Evolutionary conservation across 352 stramenopile species (phyloP).

Genomic region (Phytophthora pini): DNA sequence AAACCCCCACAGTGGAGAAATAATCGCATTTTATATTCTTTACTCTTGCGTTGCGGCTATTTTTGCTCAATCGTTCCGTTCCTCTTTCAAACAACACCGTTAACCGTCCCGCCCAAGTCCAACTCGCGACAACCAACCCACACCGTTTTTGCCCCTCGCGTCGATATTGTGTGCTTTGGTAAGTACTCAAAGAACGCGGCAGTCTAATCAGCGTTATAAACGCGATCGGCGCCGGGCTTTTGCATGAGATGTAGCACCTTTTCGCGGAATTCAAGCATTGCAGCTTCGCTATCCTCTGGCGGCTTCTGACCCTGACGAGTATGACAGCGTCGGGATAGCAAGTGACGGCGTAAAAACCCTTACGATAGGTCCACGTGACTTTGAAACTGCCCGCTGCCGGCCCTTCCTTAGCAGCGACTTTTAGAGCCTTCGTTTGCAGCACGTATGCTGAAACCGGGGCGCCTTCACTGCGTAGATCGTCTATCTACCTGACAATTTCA

Average conservation of each 20-base stretch:
- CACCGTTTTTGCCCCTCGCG: conserved; percentile 18
- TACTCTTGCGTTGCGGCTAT: too few species aligned
- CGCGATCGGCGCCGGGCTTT: conserved; percentile 5
- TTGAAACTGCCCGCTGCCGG: conserved; percentile 4
- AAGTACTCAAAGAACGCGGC: conserved; percentile 43
- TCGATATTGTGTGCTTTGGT: conserved; percentile 27
- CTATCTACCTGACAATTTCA: conserved; percentile 34
- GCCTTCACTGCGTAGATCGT: conserved; percentile 22
- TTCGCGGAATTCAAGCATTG: not conserved
- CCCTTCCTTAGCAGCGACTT: not conserved
- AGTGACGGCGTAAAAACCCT: conserved; percentile 22
- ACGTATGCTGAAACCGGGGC: conserved; percentile 33
- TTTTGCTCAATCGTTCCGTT: too few species aligned
- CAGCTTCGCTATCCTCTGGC: not conserved
- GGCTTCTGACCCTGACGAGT: conserved; percentile 4
- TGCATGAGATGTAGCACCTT: not conserved
- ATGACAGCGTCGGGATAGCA: conserved; percentile 18
- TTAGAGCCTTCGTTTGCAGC: conserved; percentile 2
- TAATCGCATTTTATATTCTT: too few species aligned
- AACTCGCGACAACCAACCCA: conserved; percentile 19
- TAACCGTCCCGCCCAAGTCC: too few species aligned
- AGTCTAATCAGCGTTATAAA: conserved; percentile 40
- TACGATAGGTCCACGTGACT: conserved; percentile 7
- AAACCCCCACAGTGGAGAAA: too few species aligned
- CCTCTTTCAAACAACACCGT: too few species aligned